Base-by-base conservation (phyloP, 1,139 yeast genomes). In the Protomyces arabidopsidicola region DNA sequence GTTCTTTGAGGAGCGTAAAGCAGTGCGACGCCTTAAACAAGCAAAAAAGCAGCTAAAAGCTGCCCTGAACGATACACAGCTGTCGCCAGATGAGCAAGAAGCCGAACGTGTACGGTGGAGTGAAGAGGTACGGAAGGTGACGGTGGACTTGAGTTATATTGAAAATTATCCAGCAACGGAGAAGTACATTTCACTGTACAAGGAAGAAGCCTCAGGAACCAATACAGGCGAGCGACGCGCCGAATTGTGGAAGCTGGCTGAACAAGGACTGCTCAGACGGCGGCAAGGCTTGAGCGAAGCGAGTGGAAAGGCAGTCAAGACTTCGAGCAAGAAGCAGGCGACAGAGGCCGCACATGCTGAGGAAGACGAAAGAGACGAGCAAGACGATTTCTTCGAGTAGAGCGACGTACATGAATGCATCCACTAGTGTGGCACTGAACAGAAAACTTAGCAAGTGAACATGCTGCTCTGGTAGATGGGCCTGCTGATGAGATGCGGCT, bases 1-100 rank as follows among this genome's bases (percentile, higher is more conserved):
- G 69, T 93, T 95, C 72, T 89, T 93, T 68, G 98, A 93, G 74
- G 82, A 82, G 71, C 90, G 91, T 77, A 95, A 93, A 80, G 96
- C 98, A 0, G 71, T 82, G 38, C 80, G 97, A 71, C 83, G 80
- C 68, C 83, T 87, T 59, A 75, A 75, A 64, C 85, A 86, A 68
- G 79, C 84, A 59, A 87, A 86, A 72, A 76, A 86, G 12, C 96
- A 91, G 71, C 76, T 88, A 51, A 88, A 88, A 39, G 93, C 93
- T 72, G 39, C 54, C 2, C 14, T 38, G n/a, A 27, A 38, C 48
- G 20, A 14, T 18, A 20, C 38, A 14, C 34, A 53, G 16, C 12
- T 16, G 36, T n/a, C 48, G 48, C 22, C 48, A 16, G 63, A 56
- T 24, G 52, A 65, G 39, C 59, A 38, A 5, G 60, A 55, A 39